Evolutionary conservation across 2,329 filamentous ascomycete species (phyloP), one percentile per base, ranked within the genome.

Genomic region (Trichoderma sp.): DNA sequence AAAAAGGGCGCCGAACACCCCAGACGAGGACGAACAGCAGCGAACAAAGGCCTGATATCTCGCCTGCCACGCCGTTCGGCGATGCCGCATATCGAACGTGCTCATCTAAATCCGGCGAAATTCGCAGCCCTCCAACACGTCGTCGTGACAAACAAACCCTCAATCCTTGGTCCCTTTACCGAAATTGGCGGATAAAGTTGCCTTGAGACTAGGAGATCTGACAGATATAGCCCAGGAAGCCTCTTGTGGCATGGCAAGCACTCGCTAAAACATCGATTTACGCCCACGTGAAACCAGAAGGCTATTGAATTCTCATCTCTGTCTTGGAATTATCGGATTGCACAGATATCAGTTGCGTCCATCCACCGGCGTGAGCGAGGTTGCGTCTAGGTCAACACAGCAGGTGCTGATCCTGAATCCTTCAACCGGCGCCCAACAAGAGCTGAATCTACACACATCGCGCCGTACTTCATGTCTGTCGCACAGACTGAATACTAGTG

Each of bases 71-170:
- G 54, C 34, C 12, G 34, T 48, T 61, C 48, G 48, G 58, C 47
- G 58, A 52, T 24, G 48, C 34, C 58, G 47, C 47, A 60, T 59
- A 59, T 48, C 56, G 44, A 48, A 48, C 44, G 44, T 60, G 44
- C 48, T 60, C 57, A 44, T 60, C 45, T 50, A 50, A 60, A 50
- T 41, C 41, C 28, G 57, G 57, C 30, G 19, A 19, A 50, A 39
- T 41, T 50, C 28, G 15, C 48, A 30, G 2, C 26, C 2, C n/a
- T 17, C 24, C n/a, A 48, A 21, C n/a, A 26, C n/a, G 15, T 48
- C 28, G 30, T 30, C 6, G 50, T 19, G 30, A 17, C 58, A 61
- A 41, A 50, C 47, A 51, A 51, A 5, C 14, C 21, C 15, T 28
- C 24, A 10, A 51, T 61, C 47, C 24, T n/a, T 51, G 34, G 14